Base-by-base conservation (phyloP, 176 grass and related monocot species). In the Musa troglodytarum region DNA sequence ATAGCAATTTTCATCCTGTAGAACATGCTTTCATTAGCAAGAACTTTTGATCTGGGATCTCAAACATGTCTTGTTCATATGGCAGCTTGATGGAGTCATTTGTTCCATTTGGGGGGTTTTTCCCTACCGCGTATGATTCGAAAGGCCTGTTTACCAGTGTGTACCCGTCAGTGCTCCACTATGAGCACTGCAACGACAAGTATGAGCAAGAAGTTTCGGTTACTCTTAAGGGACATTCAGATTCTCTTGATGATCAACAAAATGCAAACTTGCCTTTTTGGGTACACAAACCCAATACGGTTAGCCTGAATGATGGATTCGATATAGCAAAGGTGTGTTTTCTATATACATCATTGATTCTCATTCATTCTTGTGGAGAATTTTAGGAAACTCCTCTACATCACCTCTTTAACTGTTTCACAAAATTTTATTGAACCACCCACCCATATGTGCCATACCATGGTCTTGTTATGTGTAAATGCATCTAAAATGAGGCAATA, bases 151-250 rank as follows among this genome's bases (percentile, higher is more conserved):
- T 64, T 21, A 59, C 62, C 54, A 80, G 62, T 76, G 71, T 77
- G 11, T 85, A 82, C 69, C 84, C 86, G 43, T 82, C 85, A 26
- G 73, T 68, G 4, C 73, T 85, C 43, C 83, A 75, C 49, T 99
- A 86, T 86, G 84, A 85, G 63, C 83, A 85, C 25, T 99, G 88
- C 68, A 91, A 91, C 14, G 81, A 91, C 23, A 89, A 75, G 72
- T 99, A 85, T 66, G 86, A 99, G 54, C 86, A 99, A 69, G 95
- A 98, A 83, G 89, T 74, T 56, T 43, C 85, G 72, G 84, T 84
- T 61, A 86, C 90, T 69, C 49, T 87, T 11, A 91, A 73, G 76
- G 86, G 81, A 55, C 83, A 79, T 81, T 70, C 78, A 80, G 19
- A 69, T 59, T 28, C 69, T 12, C 10, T 28, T 79, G 86, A 85